Evolutionary conservation across 192 early-diverging fungal genomes (phyloP).

Genomic region (Coemansia sp.): DNA sequence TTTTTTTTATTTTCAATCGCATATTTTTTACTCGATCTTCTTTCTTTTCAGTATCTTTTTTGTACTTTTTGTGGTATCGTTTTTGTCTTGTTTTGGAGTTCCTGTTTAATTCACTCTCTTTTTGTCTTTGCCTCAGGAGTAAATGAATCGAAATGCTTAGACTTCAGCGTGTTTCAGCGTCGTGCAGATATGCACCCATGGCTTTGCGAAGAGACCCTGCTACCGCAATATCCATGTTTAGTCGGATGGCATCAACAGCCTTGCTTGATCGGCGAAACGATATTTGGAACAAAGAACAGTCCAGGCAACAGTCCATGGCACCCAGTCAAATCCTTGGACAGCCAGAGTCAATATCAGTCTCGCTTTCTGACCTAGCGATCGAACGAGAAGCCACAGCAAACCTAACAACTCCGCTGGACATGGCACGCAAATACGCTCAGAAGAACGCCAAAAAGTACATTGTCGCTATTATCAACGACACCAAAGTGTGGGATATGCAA

Average conservation of each 20-base stretch:
- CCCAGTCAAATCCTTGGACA: neutral
- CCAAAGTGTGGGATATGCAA: constrained; percentile 56
- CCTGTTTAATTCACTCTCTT: neutral
- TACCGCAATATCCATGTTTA: neutral
- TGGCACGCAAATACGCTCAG: constrained; percentile 50
- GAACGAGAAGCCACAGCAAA: constrained; percentile 4
- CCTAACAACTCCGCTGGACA: constrained; percentile 51
- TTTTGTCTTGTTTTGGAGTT: neutral
- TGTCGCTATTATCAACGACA: constrained; percentile 53
- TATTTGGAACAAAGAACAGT: constrained; percentile 31
- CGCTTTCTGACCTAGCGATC: neutral
- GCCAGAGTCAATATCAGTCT: neutral
- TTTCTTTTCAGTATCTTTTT: neutral
- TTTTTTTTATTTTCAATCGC: neutral
- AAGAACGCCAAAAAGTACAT: constrained; percentile 55
- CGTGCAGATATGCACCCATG: neutral
- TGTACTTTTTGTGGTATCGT: neutral
- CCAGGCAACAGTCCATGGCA: constrained; percentile 16
- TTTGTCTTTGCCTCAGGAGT: neutral
- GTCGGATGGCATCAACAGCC: constrained; percentile 12
- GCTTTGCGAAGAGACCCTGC: neutral
- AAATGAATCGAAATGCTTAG: neutral
- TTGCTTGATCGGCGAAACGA: constrained; percentile 13
- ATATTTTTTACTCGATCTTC: neutral
- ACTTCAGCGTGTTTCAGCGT: neutral